These are phyloP conservation scores for Plasmopara viticola DNA, from an alignment of 352 stramenopile species.

Conservation along the genomic window DNA sequence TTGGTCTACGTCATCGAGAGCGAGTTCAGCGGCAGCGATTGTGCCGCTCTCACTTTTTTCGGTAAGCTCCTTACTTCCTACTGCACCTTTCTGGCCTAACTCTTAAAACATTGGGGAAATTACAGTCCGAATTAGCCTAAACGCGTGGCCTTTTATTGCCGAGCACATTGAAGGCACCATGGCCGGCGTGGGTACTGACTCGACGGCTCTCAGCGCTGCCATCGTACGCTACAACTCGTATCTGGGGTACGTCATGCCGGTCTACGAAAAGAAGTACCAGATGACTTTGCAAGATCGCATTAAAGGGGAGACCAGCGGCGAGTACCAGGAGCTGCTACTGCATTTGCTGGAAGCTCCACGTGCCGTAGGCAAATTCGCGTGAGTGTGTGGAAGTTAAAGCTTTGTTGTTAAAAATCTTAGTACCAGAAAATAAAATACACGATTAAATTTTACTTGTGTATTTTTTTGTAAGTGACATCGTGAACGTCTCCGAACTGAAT, in stretches of 20 bases:
- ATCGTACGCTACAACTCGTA: conserved; percentile 70
- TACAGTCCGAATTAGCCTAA: conserved; percentile 42
- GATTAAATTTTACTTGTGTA: background rate
- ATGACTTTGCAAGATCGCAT: conserved; percentile 57
- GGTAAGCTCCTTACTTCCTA: conserved; percentile 15
- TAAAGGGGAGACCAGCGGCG: conserved; percentile 39
- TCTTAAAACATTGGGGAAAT: conserved; percentile 2
- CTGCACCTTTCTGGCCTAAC: background rate
- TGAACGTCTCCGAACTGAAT: background rate
- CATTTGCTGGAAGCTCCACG: conserved; percentile 42
- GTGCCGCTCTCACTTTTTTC: conserved; percentile 48
- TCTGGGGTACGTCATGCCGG: conserved; percentile 38
- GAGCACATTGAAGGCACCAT: conserved; percentile 63
- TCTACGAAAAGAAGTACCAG: conserved; percentile 56
- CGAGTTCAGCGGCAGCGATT: conserved; percentile 60
- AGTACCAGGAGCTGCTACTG: conserved; percentile 62
- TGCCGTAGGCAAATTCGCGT: conserved; percentile 27
- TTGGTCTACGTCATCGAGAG: conserved; percentile 51
- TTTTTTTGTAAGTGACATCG: background rate
- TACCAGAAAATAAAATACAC: background rate
- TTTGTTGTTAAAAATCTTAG: background rate
- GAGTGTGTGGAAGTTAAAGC: conserved; percentile 6
- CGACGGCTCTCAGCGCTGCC: conserved; percentile 49
- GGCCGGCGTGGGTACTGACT: conserved; percentile 62
- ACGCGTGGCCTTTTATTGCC: conserved; percentile 53